Evolutionary conservation across 108 stramenopile species (phyloP).

Genomic region (Chaetoceros muelleri): DNA sequence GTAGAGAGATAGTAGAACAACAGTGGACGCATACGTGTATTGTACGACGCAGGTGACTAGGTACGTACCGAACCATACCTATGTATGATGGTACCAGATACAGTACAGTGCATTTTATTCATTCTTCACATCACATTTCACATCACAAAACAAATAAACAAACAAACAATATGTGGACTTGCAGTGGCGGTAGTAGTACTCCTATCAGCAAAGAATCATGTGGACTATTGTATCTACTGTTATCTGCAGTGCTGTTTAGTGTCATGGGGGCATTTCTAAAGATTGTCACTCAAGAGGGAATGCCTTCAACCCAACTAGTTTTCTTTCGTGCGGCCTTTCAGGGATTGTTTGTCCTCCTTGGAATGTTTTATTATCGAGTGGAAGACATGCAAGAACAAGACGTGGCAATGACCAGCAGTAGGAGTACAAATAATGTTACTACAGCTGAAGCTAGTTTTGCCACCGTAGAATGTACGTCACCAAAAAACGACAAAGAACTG

Average conservation of each 20-base stretch:
- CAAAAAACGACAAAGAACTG: not conserved
- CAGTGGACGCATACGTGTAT: too few species aligned
- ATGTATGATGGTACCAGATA: too few species aligned
- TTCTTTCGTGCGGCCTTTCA: slow-evolving; percentile 29
- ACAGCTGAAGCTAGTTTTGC: not conserved
- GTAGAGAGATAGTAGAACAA: too few species aligned
- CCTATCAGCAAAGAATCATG: slow-evolving; percentile 5
- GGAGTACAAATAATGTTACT: not conserved
- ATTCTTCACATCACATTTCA: too few species aligned
- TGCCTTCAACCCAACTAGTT: slow-evolving; percentile 36
- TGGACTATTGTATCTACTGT: slow-evolving; percentile 7
- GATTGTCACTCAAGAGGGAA: slow-evolving; percentile 7
- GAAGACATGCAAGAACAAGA: not conserved
- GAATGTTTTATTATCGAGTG: slow-evolving; percentile 12
- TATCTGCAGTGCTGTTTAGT: slow-evolving; percentile 23
- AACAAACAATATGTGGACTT: too few species aligned
- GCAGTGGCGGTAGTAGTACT: not conserved
- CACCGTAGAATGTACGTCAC: not conserved
- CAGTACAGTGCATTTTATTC: too few species aligned
- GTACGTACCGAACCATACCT: too few species aligned
- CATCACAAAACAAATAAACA: too few species aligned
- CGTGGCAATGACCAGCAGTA: not conserved
- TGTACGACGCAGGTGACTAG: too few species aligned
- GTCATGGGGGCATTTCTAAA: slow-evolving; percentile 24
- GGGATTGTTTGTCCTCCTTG: slow-evolving; percentile 22